phyloP scores from a whole-genome alignment of 2,329 filamentous ascomycete genomes.

The Microcera coccophila region DNA sequence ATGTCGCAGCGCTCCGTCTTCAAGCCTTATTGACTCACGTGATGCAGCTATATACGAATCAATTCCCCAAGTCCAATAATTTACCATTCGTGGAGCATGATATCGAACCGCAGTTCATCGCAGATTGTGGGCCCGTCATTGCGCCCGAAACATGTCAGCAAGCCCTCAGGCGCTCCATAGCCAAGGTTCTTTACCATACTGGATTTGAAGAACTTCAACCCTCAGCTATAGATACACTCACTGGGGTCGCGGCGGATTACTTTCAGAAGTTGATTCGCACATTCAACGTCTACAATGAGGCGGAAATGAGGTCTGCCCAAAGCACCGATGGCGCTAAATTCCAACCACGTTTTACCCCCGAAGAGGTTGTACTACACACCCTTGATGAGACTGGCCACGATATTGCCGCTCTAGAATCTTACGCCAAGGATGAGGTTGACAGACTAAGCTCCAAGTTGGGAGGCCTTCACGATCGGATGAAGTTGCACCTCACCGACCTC shows the following conservation, averaged over 20 bases:
- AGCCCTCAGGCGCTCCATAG: slow-evolving; percentile 83
- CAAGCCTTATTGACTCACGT: slow-evolving; percentile 11
- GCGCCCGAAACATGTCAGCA: slow-evolving; percentile 76
- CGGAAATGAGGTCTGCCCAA: slow-evolving; percentile 65
- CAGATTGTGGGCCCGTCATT: slow-evolving; percentile 85
- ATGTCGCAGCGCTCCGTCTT: slow-evolving; percentile 27
- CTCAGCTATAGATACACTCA: slow-evolving; percentile 84
- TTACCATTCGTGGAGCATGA: slow-evolving; percentile 85
- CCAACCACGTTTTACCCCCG: slow-evolving; percentile 69
- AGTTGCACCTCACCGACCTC: slow-evolving; percentile 85
- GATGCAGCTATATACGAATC: slow-evolving; percentile 84
- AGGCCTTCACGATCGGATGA: slow-evolving; percentile 91
- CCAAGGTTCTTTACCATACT: slow-evolving; percentile 91
- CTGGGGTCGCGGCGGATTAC: slow-evolving; percentile 84
- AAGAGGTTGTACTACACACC: slow-evolving; percentile 84
- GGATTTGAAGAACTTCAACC: slow-evolving; percentile 97
- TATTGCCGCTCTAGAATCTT: slow-evolving; percentile 74
- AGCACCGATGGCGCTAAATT: slow-evolving; percentile 41
- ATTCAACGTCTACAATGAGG: slow-evolving; percentile 77
- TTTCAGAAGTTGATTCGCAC: slow-evolving; percentile 79
- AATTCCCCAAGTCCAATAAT: slow-evolving; percentile 94
- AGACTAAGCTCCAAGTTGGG: slow-evolving; percentile 73
- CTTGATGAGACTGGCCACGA: slow-evolving; percentile 81
- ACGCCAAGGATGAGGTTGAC: slow-evolving; percentile 92
- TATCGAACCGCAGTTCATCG: slow-evolving; percentile 82